Conservation (phyloP, 306 rosid genomes). For the Arachis stenosperma region DNA sequence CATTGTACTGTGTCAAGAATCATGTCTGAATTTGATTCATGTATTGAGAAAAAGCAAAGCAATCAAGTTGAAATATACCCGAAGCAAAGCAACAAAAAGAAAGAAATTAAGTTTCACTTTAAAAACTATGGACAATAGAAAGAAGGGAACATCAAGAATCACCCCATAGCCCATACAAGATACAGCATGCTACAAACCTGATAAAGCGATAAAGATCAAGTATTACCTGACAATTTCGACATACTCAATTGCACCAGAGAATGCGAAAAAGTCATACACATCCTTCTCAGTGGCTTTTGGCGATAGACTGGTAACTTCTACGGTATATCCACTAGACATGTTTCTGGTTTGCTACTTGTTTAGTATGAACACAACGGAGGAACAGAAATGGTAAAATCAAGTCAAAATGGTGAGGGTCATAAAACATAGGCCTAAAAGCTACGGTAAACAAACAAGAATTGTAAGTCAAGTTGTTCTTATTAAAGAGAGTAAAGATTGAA, state of each 20-base stretch:
- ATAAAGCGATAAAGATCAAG: neutral
- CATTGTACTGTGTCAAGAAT: no score
- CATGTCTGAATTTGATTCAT: no score
- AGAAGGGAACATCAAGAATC: constrained; percentile 7
- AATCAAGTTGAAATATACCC: neutral
- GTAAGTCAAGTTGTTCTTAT: neutral
- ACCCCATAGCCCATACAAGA: neutral
- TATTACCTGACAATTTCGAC: constrained; percentile 72
- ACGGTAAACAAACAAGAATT: neutral
- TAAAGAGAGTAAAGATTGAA: neutral
- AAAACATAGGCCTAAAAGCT: neutral
- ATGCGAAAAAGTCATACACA: constrained; percentile 74
- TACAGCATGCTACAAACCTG: neutral
- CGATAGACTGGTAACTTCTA: constrained; percentile 79
- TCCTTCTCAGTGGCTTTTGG: constrained; percentile 75
- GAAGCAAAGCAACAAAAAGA: neutral
- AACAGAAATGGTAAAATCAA: neutral
- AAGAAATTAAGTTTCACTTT: neutral
- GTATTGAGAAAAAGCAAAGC: no score
- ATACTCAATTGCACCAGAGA: constrained; percentile 69
- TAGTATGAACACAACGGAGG: neutral
- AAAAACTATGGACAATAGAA: neutral
- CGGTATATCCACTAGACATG: constrained; percentile 67
- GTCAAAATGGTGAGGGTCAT: constrained; percentile 12
- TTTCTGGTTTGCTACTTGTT: neutral